These are phyloP conservation scores for Cordyceps tenuipes DNA, from an alignment of 2,329 filamentous ascomycete genomes.

Conservation along the genomic window DNA sequence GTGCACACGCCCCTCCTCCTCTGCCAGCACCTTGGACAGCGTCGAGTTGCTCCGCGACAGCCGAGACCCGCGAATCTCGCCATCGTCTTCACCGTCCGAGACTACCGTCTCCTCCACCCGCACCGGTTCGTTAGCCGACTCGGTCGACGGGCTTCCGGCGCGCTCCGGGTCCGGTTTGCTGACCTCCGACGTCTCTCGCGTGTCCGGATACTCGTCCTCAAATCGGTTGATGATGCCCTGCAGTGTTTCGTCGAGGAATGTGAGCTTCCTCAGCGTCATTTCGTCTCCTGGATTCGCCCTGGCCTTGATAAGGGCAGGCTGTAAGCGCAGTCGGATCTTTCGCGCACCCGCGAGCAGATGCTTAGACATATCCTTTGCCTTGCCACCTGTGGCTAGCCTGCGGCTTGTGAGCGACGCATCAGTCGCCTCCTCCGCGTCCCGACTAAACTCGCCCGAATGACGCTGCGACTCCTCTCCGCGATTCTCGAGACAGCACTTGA, in stretches of 20 bases:
- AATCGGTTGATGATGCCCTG: conserved; percentile 90
- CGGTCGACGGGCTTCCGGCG: conserved; percentile 1
- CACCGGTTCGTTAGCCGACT: conserved; percentile 9
- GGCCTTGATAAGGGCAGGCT: conserved; percentile 72
- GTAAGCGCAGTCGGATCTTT: conserved; percentile 76
- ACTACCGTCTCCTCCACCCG: conserved; percentile 28
- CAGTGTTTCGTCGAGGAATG: conserved; percentile 82
- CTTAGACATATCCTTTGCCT: conserved; percentile 89
- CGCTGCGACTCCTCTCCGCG: conserved; percentile 54
- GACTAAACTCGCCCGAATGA: conserved; percentile 43
- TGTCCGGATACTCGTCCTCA: conserved; percentile 93
- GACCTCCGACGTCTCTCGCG: conserved; percentile 37
- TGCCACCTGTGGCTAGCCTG: conserved; percentile 39
- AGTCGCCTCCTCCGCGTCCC: conserved; percentile 40
- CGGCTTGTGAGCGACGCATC: conserved; percentile 36
- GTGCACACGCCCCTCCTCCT: conserved; percentile 49
- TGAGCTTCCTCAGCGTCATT: conserved; percentile 69
- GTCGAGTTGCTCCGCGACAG: conserved; percentile 46
- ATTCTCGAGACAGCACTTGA: conserved; percentile 84
- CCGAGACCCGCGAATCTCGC: conserved; percentile 32
- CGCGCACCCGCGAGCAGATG: conserved; percentile 78
- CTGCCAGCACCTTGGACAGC: conserved; percentile 44
- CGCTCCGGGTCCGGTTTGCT: neutral
- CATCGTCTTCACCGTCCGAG: conserved; percentile 44
- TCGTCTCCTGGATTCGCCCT: conserved; percentile 62